Evolutionary conservation across 768 basidiomycete genomes (phyloP), one percentile per base, ranked within the genome.

Genomic region (Pisolithus tinctorius): DNA sequence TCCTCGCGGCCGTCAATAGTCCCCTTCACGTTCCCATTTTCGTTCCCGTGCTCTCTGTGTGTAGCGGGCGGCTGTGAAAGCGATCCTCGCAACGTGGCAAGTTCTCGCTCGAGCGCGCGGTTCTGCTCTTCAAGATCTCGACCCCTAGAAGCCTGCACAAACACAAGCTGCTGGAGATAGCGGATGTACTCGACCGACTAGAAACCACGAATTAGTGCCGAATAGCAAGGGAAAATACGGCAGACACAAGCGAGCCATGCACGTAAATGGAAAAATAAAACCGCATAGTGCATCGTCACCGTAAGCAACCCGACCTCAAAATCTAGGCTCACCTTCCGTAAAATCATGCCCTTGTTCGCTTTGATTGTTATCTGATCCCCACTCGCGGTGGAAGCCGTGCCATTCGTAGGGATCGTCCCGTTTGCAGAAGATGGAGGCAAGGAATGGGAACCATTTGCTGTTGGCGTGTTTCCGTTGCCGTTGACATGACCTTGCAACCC

Each of bases 291-390:
- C 34, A 34, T 11, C 34, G 34, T 34, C 14, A 27, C 31, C 16
- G n/a, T 5, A n/a, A 44, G 10, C 13, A 4, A 20, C 10, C 26
- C 6, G 37, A 6, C 38, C 17, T n/a, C 25, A 6, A 34, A 5
- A 47, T 10, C 23, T 9, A 43, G 47, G 46, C 10, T 8, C 50
- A 82, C 84, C 77, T 89, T 95, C 58, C 88, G 67, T 42, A 95
- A 69, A 40, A 95, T 93, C 83, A 94, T 89, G 31, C 93, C 92
- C 75, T 95, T 95, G 71, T 95, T 94, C 26, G 92, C 92, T 63
- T 94, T 94, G 48, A 89, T 84, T 29, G 77, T 74, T 17, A 66
- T 67, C 17, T 71, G 72, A 30, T 74, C 73, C 20, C 66, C 68
- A 25, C 25, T 58, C 17, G 36, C 55, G 44, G 34, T 26, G 14